Conservation (phyloP, 352 stramenopile species). For the Phytophthora fragariaefolia region DNA sequence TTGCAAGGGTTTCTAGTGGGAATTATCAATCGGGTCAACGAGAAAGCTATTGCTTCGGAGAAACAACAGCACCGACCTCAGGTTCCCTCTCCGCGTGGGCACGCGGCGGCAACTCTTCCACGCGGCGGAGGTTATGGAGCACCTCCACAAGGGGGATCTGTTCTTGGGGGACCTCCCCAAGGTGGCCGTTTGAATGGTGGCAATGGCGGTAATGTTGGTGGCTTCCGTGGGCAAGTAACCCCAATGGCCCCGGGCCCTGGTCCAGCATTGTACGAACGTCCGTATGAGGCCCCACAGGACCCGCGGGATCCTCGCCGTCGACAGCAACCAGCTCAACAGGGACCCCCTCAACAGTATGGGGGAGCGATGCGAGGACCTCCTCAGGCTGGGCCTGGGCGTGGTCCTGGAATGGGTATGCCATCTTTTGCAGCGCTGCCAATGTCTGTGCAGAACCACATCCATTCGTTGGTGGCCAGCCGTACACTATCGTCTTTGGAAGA, state of each 20-base stretch:
- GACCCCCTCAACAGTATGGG: slow-evolving; percentile 21
- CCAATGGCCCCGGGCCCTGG: slow-evolving; percentile 22
- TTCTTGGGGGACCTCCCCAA: slow-evolving; percentile 43
- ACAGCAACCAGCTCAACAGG: slow-evolving; percentile 29
- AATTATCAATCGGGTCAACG: slow-evolving; percentile 86
- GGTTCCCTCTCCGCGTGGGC: slow-evolving; percentile 31
- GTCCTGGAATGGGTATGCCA: slow-evolving; percentile 32
- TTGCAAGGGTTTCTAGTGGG: slow-evolving; percentile 82
- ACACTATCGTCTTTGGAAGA: slow-evolving; percentile 74
- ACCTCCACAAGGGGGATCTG: slow-evolving; percentile 26
- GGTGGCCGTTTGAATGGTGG: slow-evolving; percentile 31
- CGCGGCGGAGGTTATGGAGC: slow-evolving; percentile 21
- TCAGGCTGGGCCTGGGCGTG: slow-evolving; percentile 13
- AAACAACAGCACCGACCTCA: slow-evolving; percentile 41
- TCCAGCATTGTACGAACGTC: slow-evolving; percentile 40
- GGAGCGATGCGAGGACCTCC: slow-evolving; percentile 19
- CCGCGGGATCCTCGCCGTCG: slow-evolving; percentile 33
- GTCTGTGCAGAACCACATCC: slow-evolving; percentile 74
- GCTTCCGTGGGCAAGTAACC: slow-evolving; percentile 30
- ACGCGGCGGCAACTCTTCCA: slow-evolving; percentile 14
- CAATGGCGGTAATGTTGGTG: slow-evolving; percentile 20
- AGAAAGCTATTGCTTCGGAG: slow-evolving; percentile 56
- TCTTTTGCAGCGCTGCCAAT: slow-evolving; percentile 52
- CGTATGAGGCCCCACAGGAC: slow-evolving; percentile 37
- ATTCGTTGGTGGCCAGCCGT: slow-evolving; percentile 60